These are phyloP conservation scores for Pseudomicrostroma phylloplanum DNA, from an alignment of 1,284 basidiomycete genomes.

Conservation along the genomic window DNA sequence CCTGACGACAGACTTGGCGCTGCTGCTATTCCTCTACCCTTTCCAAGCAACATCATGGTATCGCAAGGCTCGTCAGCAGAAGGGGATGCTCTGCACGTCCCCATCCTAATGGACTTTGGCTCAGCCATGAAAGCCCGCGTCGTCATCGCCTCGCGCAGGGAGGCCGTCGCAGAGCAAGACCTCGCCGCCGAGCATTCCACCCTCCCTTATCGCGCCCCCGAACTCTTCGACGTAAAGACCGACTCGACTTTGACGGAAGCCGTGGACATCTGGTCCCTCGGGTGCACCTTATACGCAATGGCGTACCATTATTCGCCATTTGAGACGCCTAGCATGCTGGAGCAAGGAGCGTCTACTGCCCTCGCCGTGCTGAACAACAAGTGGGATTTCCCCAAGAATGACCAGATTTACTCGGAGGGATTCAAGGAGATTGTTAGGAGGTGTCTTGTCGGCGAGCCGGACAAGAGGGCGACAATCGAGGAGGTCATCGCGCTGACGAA, in stretches of 20 bases:
- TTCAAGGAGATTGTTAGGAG: slow-evolving; percentile 37
- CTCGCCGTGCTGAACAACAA: slow-evolving; percentile 47
- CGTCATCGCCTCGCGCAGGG: slow-evolving; percentile 68
- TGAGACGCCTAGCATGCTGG: slow-evolving; percentile 47
- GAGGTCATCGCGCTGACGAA: slow-evolving; percentile 31
- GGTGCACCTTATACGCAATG: slow-evolving; percentile 41
- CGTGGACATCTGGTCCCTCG: slow-evolving; percentile 51
- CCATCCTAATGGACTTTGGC: slow-evolving; percentile 96
- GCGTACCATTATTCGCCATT: slow-evolving; percentile 50
- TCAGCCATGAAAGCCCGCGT: slow-evolving; percentile 76
- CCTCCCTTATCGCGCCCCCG: slow-evolving; percentile 51
- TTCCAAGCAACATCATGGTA: slow-evolving; percentile 75
- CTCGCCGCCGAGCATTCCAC: slow-evolving; percentile 45
- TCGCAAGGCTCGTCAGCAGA: slow-evolving; percentile 62
- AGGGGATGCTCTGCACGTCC: slow-evolving; percentile 54
- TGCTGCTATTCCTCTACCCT: neutral
- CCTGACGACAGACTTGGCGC: neutral
- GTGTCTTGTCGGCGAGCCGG: slow-evolving; percentile 40
- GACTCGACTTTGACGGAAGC: slow-evolving; percentile 43
- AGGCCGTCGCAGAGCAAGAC: slow-evolving; percentile 58
- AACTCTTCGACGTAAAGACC: slow-evolving; percentile 50
- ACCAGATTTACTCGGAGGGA: slow-evolving; percentile 38
- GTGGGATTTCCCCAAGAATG: slow-evolving; percentile 41
- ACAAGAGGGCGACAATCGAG: slow-evolving; percentile 37
- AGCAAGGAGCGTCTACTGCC: slow-evolving; percentile 50